These are phyloP conservation scores for Vaccinium myrtillus DNA, from an alignment of 148 eudicot genomes.

Conservation along the genomic window DNA sequence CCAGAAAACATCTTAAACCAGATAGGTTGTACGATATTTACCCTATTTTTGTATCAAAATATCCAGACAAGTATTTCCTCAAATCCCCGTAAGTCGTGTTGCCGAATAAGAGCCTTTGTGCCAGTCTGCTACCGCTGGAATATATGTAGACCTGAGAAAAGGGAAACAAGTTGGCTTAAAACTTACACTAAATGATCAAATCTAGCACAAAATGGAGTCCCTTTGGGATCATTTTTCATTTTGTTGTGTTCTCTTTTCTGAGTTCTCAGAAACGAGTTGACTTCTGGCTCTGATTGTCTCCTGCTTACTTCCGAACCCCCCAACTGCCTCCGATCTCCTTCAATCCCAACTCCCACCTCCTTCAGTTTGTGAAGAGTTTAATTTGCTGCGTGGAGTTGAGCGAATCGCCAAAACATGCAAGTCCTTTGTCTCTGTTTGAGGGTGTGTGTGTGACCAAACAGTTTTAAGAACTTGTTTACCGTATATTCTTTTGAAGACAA, in stretches of 20 bases:
- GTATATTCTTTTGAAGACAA: not conserved
- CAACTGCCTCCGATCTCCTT: not conserved
- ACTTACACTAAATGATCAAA: not conserved
- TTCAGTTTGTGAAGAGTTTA: not conserved
- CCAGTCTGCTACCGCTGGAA: constrained; percentile 96
- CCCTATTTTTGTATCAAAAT: constrained; percentile 89
- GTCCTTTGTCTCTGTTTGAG: not conserved
- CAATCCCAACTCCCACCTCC: not conserved
- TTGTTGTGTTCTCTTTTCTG: not conserved
- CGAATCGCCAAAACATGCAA: not conserved
- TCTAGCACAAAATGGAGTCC: not conserved
- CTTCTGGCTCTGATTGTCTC: not conserved
- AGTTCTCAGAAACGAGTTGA: not conserved
- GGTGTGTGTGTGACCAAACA: not conserved
- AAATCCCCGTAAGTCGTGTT: constrained; percentile 79
- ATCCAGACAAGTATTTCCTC: constrained; percentile 75
- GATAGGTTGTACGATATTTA: constrained; percentile 24
- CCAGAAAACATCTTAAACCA: constrained; percentile 14
- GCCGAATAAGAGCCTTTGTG: constrained; percentile 88
- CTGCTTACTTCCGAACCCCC: not conserved
- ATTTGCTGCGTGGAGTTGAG: not conserved
- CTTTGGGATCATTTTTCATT: not conserved
- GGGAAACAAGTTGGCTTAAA: not conserved
- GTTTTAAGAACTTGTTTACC: not conserved
- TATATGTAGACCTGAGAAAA: constrained; percentile 78